Percentiles rank a stretch among this genome's conserved stretches.
Conservation (phyloP, 208 protist species). For the Trypanosoma lewisi region DNA sequence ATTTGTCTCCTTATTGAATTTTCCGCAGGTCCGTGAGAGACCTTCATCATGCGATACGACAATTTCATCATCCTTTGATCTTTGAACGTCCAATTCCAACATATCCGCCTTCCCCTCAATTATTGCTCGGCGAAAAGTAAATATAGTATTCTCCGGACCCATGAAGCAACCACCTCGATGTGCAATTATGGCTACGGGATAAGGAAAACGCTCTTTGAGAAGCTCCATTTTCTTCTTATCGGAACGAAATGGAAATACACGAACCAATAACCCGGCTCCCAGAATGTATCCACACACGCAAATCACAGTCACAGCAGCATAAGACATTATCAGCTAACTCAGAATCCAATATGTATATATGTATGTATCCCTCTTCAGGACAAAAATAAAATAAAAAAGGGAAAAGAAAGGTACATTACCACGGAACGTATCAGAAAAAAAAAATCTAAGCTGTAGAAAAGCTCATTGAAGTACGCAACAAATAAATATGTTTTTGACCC, state of each 20-base stretch:
- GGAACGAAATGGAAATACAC: slow-evolving; percentile 23
- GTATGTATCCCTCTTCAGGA: no score
- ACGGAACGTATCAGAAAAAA: no score
- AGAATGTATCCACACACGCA: neutral
- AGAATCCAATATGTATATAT: slow-evolving; percentile 2
- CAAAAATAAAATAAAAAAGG: no score
- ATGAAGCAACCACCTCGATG: slow-evolving; percentile 73
- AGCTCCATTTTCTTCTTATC: slow-evolving; percentile 22
- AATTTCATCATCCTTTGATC: slow-evolving; percentile 62
- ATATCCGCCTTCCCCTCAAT: slow-evolving; percentile 46
- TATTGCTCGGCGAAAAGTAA: slow-evolving; percentile 55
- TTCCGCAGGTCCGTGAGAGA: slow-evolving; percentile 49
- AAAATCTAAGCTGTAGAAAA: no score
- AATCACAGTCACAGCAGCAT: neutral
- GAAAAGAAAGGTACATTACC: no score
- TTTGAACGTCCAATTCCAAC: slow-evolving; percentile 73
- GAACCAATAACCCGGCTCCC: neutral
- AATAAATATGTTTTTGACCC: no score
- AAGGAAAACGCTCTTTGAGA: slow-evolving; percentile 63
- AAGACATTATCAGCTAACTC: neutral
- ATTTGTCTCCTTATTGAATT: slow-evolving; percentile 23
- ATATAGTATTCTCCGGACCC: slow-evolving; percentile 82
- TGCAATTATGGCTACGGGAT: slow-evolving; percentile 53
- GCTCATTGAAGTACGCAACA: no score
- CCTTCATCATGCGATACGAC: slow-evolving; percentile 68